Base-by-base conservation (phyloP, 108 stramenopile genomes). In the Nannochloropsis granulata region DNA sequence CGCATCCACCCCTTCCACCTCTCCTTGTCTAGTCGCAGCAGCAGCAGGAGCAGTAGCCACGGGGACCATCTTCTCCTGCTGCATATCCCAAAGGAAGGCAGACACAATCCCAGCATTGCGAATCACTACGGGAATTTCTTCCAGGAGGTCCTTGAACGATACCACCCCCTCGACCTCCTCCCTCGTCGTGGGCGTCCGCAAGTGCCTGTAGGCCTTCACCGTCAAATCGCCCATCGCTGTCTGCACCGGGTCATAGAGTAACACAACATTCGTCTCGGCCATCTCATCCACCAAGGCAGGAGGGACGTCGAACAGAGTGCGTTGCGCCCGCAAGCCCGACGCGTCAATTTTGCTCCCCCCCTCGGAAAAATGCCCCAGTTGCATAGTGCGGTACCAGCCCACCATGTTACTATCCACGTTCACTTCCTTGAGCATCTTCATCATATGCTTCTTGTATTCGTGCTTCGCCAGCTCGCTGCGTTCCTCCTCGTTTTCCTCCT, bases 341-440 rank as follows among this genome's bases (percentile, higher is more conserved):
- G 24, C 79, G 24, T 24, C 56, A 10, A 25, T 10, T 42, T 21
- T 25, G 16, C 43, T 25, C 8, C 85, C 84, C 85, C 86, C 87
- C 84, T 97, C 97, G 80, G 92, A 93, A 44, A 95, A 93, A 90
- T 98, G 97, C 19, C 97, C 97, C n/a, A 97, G 90, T 86, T 95
- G 95, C 92, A 95, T 96, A 86, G 93, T 94, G 84, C 96, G 96
- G 91, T 99, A 99, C 97, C 97, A 99, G n/a, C 98, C 98, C 78
- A 98, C 97, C 85, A 94, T 95, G 91, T 97, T 99, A 90, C 95
- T 96, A 87, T 99, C 98, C 43, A 98, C 94, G 86, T 98, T 98
- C 84, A 98, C 85, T 92, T 96, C 95, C 79, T 94, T 90, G 13
- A 98, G 92, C 97, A 98, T 97, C 88, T 95, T 94, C 96, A 98